Conservation (phyloP, 257 asterid species). For the Fraxinus pennsylvanica region DNA sequence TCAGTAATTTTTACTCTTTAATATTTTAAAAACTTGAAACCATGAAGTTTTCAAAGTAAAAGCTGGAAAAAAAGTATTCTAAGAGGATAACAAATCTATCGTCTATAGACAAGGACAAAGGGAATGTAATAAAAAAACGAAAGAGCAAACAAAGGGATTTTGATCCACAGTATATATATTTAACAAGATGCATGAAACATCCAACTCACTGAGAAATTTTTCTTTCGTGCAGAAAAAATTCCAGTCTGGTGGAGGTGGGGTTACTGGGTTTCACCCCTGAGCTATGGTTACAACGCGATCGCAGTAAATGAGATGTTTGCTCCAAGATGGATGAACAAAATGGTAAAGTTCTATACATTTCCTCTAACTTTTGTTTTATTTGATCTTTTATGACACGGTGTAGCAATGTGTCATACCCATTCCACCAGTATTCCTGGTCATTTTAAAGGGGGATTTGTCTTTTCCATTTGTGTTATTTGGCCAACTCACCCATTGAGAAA, state of each 20-base stretch:
- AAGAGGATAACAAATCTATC: neutral
- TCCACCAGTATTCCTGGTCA: neutral
- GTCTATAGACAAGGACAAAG: neutral
- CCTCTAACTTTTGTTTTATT: neutral
- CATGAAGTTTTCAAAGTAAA: neutral
- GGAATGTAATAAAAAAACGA: neutral
- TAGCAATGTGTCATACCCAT: neutral
- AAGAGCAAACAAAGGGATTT: neutral
- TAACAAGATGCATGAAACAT: neutral
- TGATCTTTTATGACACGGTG: neutral
- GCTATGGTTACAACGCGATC: constrained; percentile 54
- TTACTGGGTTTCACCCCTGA: constrained; percentile 64
- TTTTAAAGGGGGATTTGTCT: neutral
- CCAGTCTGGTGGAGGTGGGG: constrained; percentile 80
- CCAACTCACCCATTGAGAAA: neutral
- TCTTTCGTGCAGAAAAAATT: constrained; percentile 40
- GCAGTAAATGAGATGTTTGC: constrained; percentile 63
- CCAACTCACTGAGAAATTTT: constrained; percentile 19
- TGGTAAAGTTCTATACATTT: constrained; percentile 31
- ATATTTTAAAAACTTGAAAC: neutral
- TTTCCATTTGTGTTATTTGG: neutral
- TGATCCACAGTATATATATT: neutral
- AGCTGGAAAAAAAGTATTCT: neutral
- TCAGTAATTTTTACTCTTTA: neutral
- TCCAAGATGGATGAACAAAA: constrained; percentile 55